These are phyloP conservation scores for Caulochytrium protostelioides DNA, from an alignment of 371 early-diverging fungal species.

Conservation along the genomic window DNA sequence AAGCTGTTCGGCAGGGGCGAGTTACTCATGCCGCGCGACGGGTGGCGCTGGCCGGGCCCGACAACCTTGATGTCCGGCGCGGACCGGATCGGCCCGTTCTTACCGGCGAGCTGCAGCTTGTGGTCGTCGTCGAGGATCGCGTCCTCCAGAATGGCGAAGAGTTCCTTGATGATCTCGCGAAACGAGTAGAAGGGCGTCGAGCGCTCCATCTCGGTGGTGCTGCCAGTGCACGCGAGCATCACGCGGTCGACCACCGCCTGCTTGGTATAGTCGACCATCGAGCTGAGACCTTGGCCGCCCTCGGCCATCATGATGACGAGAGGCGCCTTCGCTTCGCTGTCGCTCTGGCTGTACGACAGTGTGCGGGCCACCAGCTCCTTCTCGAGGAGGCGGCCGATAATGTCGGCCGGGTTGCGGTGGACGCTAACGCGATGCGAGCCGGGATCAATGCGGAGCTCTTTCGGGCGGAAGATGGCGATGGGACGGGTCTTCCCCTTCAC, in stretches of 20 bases:
- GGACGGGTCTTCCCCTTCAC: constrained; percentile 25
- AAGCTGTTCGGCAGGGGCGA: too few relatives aligned
- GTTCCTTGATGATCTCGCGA: constrained; percentile 15
- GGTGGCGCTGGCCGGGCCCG: too few relatives aligned
- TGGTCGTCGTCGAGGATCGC: too few relatives aligned
- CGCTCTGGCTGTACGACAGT: too few relatives aligned
- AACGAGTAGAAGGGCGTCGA: constrained; percentile 18
- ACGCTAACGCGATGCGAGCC: too few relatives aligned
- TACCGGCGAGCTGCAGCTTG: too few relatives aligned
- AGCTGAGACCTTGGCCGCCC: constrained; percentile 23
- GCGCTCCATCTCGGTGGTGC: constrained; percentile 17
- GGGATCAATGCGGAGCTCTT: constrained; percentile 1
- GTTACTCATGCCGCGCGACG: too few relatives aligned
- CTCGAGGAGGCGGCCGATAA: too few relatives aligned
- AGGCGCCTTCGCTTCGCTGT: neutral
- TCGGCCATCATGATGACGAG: constrained; percentile 19
- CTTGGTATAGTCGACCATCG: constrained; percentile 12
- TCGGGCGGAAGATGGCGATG: constrained; percentile 20
- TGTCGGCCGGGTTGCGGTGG: too few relatives aligned
- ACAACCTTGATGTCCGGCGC: too few relatives aligned
- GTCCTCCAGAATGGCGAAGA: constrained; percentile 9
- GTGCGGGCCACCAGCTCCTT: too few relatives aligned
- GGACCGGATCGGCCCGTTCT: too few relatives aligned
- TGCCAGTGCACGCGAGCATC: constrained; percentile 7
- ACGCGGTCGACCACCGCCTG: constrained; percentile 5